Evolutionary conservation across 1,284 basidiomycete species (phyloP).

Genomic region (Cerrena zonata): DNA sequence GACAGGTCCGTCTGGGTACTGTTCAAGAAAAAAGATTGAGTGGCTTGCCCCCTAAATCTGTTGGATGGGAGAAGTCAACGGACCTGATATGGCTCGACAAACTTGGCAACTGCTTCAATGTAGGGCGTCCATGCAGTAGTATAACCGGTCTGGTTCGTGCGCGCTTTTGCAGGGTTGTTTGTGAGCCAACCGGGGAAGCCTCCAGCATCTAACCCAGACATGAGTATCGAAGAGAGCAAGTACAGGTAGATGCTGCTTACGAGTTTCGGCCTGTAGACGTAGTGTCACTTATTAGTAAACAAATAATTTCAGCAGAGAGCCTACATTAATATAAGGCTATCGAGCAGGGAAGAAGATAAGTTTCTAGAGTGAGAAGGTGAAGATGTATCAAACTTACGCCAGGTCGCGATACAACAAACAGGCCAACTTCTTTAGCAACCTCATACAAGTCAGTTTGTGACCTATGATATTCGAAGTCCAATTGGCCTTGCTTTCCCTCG

Average conservation of each 20-base stretch:
- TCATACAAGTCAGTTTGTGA: slow-evolving; percentile 41
- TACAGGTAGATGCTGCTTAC: slow-evolving; percentile 16
- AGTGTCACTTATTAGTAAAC: background rate
- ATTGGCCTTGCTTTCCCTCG: slow-evolving; percentile 30
- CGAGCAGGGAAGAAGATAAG: too few species aligned
- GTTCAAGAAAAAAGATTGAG: background rate
- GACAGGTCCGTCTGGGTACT: slow-evolving; percentile 41
- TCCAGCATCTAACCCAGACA: slow-evolving; percentile 25
- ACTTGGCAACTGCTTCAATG: slow-evolving; percentile 34
- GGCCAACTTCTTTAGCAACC: slow-evolving; percentile 53
- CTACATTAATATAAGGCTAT: slow-evolving; percentile 22
- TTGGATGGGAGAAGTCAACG: too few species aligned
- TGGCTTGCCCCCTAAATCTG: background rate
- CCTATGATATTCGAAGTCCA: slow-evolving; percentile 25
- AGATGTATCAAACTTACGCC: slow-evolving; percentile 40
- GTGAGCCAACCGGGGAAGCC: slow-evolving; percentile 48
- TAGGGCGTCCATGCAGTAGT: slow-evolving; percentile 42
- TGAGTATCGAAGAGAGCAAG: background rate
- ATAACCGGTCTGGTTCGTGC: slow-evolving; percentile 41
- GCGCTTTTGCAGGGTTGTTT: slow-evolving; percentile 35
- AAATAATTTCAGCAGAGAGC: background rate
- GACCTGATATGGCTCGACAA: slow-evolving; percentile 39
- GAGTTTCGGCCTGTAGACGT: slow-evolving; percentile 30
- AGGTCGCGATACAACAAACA: slow-evolving; percentile 63
- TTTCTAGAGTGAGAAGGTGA: too few species aligned